Evolutionary conservation across 2,329 filamentous ascomycete species (phyloP).

Genomic region (Verticillium nonalfalfae): DNA sequence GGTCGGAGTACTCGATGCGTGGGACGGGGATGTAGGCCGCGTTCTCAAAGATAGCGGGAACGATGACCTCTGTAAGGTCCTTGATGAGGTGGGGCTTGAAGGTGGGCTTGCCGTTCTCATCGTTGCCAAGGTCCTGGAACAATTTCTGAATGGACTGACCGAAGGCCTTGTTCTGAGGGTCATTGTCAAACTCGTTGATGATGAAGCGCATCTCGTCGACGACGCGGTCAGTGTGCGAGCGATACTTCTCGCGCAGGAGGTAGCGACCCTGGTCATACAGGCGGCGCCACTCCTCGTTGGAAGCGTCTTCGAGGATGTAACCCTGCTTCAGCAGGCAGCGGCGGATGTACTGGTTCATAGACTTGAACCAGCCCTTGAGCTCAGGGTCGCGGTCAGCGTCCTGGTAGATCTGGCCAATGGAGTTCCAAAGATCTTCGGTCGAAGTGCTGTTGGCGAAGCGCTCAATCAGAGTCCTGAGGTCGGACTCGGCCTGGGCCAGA

Average conservation of each 20-base stretch:
- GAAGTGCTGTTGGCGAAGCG: slow-evolving; percentile 95
- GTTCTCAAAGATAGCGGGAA: slow-evolving; percentile 77
- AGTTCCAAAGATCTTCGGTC: slow-evolving; percentile 75
- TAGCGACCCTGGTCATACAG: slow-evolving; percentile 82
- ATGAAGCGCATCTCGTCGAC: slow-evolving; percentile 89
- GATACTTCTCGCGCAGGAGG: slow-evolving; percentile 84
- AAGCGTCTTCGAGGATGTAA: slow-evolving; percentile 77
- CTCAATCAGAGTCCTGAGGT: slow-evolving; percentile 83
- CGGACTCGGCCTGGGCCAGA: slow-evolving; percentile 66
- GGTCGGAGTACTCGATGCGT: slow-evolving; percentile 86
- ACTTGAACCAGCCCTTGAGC: slow-evolving; percentile 83
- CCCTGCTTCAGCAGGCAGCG: slow-evolving; percentile 83
- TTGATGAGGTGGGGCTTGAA: slow-evolving; percentile 94
- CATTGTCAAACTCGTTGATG: slow-evolving; percentile 80
- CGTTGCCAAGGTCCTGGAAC: slow-evolving; percentile 81
- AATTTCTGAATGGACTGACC: slow-evolving; percentile 71
- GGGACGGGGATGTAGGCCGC: slow-evolving; percentile 88
- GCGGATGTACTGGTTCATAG: slow-evolving; percentile 70
- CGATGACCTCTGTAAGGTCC: slow-evolving; percentile 79
- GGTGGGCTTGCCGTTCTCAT: slow-evolving; percentile 71
- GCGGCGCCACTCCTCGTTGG: slow-evolving; percentile 74
- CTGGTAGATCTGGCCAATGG: slow-evolving; percentile 78
- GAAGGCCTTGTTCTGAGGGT: slow-evolving; percentile 80
- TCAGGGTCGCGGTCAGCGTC: slow-evolving; percentile 84
- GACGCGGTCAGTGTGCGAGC: slow-evolving; percentile 76